phyloP scores from a whole-genome alignment of 2,329 filamentous ascomycete species.

The Xenosphaeropsis pyriputrescens region DNA sequence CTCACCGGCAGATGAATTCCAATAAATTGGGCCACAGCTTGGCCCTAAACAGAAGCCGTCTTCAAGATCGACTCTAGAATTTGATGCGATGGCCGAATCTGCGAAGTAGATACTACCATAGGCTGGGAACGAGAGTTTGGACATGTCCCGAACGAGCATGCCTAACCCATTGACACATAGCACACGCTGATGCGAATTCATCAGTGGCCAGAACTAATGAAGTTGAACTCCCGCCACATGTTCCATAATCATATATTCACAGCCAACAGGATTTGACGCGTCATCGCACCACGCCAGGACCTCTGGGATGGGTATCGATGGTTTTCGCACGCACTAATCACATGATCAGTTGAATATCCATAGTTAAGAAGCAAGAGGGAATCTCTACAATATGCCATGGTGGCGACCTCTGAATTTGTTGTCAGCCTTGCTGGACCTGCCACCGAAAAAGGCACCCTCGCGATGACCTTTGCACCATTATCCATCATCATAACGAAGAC shows the following conservation, averaged over 20 bases:
- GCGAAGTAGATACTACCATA: slow-evolving; percentile 20
- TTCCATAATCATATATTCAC: slow-evolving; percentile 25
- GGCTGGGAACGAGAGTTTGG: slow-evolving; percentile 17
- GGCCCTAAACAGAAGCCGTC: slow-evolving; percentile 17
- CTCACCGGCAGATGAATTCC: slow-evolving; percentile 16
- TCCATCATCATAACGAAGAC: slow-evolving; percentile 26
- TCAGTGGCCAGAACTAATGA: slow-evolving; percentile 17
- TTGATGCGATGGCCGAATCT: slow-evolving; percentile 3
- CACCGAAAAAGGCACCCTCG: slow-evolving; percentile 23
- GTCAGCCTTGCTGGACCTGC: slow-evolving; percentile 21
- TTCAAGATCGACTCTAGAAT: slow-evolving; percentile 2
- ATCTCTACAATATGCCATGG: slow-evolving; percentile 23
- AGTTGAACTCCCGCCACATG: slow-evolving; percentile 19
- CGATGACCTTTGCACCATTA: slow-evolving; percentile 21
- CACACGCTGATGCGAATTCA: slow-evolving; percentile 16
- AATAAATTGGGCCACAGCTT: slow-evolving; percentile 14
- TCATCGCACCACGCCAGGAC: slow-evolving; percentile 27
- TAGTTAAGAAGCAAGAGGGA: background rate
- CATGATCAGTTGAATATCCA: slow-evolving; percentile 16
- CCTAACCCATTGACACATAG: slow-evolving; percentile 6
- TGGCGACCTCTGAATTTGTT: slow-evolving; percentile 28
- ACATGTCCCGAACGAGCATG: slow-evolving; percentile 6
- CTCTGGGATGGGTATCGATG: slow-evolving; percentile 23
- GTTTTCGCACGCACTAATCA: slow-evolving; percentile 12
- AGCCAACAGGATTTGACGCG: slow-evolving; percentile 17